These are phyloP conservation scores for Verticillium klebahnii DNA, from an alignment of 2,329 filamentous ascomycete species.

Conservation along the genomic window DNA sequence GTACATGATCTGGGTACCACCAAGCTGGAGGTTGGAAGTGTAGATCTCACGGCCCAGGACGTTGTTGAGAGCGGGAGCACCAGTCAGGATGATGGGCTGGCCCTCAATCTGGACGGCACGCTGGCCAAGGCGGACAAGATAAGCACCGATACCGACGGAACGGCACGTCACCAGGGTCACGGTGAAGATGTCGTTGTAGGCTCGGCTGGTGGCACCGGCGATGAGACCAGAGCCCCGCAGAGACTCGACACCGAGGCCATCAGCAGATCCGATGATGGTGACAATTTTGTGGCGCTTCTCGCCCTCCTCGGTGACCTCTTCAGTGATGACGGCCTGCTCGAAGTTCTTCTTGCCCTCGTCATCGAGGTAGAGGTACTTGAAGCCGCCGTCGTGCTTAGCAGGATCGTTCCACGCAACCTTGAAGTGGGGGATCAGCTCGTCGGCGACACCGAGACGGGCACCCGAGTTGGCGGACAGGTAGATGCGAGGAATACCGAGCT, in stretches of 20 bases:
- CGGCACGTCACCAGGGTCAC: conserved; percentile 96
- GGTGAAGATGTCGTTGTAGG: conserved; percentile 99
- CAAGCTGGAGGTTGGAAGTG: conserved; percentile 97
- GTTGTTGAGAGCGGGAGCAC: conserved; percentile 97
- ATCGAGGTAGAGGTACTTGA: conserved; percentile 95
- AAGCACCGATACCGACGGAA: conserved; percentile 98
- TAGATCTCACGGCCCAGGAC: conserved; percentile 96
- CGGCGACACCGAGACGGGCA: conserved; percentile 92
- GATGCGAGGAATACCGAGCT: conserved; percentile 91
- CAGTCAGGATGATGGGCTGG: conserved; percentile 97
- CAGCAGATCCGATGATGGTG: conserved; percentile 87
- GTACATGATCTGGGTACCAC: conserved; percentile 99
- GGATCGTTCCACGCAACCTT: conserved; percentile 93
- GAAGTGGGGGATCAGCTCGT: conserved; percentile 96
- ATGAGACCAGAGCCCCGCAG: conserved; percentile 96
- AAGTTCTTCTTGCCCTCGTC: conserved; percentile 83
- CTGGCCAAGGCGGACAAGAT: conserved; percentile 95
- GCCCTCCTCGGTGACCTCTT: conserved; percentile 78
- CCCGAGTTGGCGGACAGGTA: conserved; percentile 99
- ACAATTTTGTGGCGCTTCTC: conserved; percentile 92
- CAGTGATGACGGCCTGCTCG: conserved; percentile 70
- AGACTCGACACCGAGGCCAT: conserved; percentile 96
- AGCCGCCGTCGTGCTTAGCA: conserved; percentile 76
- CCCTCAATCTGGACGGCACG: conserved; percentile 98
- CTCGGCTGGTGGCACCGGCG: conserved; percentile 91